Evolutionary conservation across 805 yeast genomes (phyloP).

Genomic region (Hyphopichia homilentoma): DNA sequence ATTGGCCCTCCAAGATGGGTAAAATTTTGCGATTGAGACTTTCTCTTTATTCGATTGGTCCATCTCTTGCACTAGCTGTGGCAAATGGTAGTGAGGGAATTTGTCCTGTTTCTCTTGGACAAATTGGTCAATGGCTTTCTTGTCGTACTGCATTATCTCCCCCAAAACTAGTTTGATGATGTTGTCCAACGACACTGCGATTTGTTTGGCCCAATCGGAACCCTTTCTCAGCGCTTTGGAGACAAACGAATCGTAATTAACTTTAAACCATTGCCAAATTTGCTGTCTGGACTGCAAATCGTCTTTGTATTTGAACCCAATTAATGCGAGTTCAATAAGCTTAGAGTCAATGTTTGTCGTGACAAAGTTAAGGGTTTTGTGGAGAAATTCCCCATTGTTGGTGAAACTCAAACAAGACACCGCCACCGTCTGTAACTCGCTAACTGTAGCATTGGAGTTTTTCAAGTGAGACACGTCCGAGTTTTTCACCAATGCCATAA

Average conservation of each 20-base stretch:
- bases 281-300: slow-evolving; percentile 22
- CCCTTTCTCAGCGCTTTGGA: slow-evolving; percentile 44
- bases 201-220: slow-evolving; percentile 42
- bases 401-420: slow-evolving; percentile 53
- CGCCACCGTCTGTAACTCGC: slow-evolving; percentile 53
- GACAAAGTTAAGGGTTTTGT: slow-evolving; percentile 55
- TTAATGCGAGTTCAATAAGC: slow-evolving; percentile 52
- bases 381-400: slow-evolving; percentile 40
- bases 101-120: slow-evolving; percentile 22
- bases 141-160: slow-evolving; percentile 35
- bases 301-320: slow-evolving; percentile 47
- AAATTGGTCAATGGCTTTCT: slow-evolving; percentile 26
- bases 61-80: slow-evolving; percentile 16
- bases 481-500: slow-evolving; percentile 49
- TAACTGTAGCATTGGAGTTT: slow-evolving; percentile 27
- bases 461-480: slow-evolving; percentile 42
- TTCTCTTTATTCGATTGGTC: slow-evolving; percentile 20
- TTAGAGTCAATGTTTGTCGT: slow-evolving; percentile 52
- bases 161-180: slow-evolving; percentile 40
- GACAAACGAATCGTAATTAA: slow-evolving; percentile 52
- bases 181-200: slow-evolving; percentile 42
- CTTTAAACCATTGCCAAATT: slow-evolving; percentile 56
- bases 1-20: slow-evolving; percentile 9
- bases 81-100: slow-evolving; percentile 39
- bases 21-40: slow-evolving; percentile 11